Conservation (phyloP, 2,329 filamentous ascomycete genomes). For the Aspergillus clavatus region DNA sequence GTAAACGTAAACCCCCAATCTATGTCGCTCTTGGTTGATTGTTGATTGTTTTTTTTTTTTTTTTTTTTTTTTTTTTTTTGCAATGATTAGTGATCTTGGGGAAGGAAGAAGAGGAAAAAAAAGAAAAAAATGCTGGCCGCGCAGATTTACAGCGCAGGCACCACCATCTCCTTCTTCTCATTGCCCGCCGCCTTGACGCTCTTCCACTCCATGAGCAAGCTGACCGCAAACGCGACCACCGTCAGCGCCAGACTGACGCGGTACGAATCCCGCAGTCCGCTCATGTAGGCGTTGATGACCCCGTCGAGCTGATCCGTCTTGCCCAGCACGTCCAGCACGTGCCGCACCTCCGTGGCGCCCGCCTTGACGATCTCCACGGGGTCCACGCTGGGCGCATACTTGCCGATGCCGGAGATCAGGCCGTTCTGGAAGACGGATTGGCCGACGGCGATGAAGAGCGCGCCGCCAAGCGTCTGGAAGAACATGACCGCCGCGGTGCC, state of each 20-base stretch:
- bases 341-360: conserved; percentile 18
- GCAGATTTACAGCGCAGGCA: background rate
- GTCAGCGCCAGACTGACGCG: conserved; percentile 19
- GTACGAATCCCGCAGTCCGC: conserved; percentile 16
- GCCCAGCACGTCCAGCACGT: conserved; percentile 7
- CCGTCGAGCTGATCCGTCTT: conserved; percentile 13
- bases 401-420: conserved; percentile 35
- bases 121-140: background rate
- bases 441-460: conserved; percentile 48
- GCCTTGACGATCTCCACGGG: conserved; percentile 13
- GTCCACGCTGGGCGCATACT: conserved; percentile 1
- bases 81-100: no score
- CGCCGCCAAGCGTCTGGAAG: conserved; percentile 36
- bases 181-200: conserved; percentile 15
- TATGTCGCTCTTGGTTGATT: no score
- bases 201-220: conserved; percentile 22
- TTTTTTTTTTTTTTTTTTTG: no score
- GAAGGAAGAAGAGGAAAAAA: background rate
- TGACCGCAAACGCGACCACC: conserved; percentile 14
- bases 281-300: conserved; percentile 20
- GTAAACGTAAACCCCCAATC: no score
- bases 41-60: no score
- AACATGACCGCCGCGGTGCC: conserved; percentile 36
- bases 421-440: conserved; percentile 50
- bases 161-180: background rate